phyloP scores from a whole-genome alignment of 2,329 filamentous ascomycete species.

The Sporothrix luriei region DNA sequence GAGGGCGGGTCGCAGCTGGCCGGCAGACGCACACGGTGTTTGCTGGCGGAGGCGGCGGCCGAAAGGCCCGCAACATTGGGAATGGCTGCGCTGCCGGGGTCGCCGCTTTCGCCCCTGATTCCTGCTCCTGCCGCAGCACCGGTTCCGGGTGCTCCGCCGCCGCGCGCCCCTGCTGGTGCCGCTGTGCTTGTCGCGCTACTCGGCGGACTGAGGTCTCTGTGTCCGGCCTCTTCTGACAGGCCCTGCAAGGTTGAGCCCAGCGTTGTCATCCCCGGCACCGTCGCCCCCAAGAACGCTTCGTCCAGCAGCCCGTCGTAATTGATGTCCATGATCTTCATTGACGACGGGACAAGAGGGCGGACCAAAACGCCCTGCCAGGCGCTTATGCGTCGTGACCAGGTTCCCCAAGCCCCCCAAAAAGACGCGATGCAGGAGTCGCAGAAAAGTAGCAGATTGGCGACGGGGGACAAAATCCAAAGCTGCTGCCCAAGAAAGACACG shows the following conservation, averaged over 20 bases:
- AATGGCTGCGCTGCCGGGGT: neutral
- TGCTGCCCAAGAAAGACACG: neutral
- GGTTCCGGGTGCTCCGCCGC: neutral
- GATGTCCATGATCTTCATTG: constrained; percentile 29
- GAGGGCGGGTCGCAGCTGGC: constrained; percentile 83
- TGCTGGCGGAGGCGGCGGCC: constrained; percentile 32
- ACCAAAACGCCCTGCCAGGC: neutral
- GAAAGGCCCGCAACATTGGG: neutral
- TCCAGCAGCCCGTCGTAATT: constrained; percentile 21
- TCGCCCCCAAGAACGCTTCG: constrained; percentile 16
- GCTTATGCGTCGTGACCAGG: neutral
- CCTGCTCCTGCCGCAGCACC: neutral
- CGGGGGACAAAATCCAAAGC: neutral
- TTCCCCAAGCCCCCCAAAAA: neutral
- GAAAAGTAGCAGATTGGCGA: neutral
- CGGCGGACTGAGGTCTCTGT: neutral
- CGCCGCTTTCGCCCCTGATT: neutral
- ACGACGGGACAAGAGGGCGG: neutral
- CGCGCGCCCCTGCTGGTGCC: neutral
- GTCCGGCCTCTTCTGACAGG: neutral
- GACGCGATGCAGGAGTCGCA: neutral
- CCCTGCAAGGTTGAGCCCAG: neutral
- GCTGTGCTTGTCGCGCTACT: constrained; percentile 23
- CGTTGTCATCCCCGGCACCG: neutral
- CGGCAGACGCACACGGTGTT: constrained; percentile 65